These are phyloP conservation scores for Paspalum vaginatum DNA, from an alignment of 176 grass and related monocot species.

Conservation along the genomic window DNA sequence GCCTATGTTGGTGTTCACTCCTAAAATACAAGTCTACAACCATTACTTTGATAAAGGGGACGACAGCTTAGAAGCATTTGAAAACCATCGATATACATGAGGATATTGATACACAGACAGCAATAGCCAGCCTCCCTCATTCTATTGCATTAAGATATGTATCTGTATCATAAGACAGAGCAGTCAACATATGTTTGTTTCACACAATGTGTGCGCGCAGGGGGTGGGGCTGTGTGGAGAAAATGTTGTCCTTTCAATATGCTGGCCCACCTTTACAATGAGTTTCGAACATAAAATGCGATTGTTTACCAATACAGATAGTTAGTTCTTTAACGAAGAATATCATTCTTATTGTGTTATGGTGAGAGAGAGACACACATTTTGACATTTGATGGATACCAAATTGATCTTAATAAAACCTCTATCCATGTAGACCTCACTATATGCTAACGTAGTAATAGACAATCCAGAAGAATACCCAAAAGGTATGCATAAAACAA, in stretches of 20 bases:
- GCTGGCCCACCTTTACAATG: too few relatives aligned
- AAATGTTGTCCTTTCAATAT: too few relatives aligned
- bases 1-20: neutral
- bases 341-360: too few relatives aligned
- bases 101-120: neutral
- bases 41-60: neutral
- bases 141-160: neutral
- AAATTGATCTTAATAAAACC: neutral
- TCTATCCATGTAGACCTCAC: neutral
- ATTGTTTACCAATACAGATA: constrained; percentile 15
- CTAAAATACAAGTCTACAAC: neutral
- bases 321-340: neutral
- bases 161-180: too few relatives aligned
- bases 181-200: too few relatives aligned
- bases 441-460: constrained; percentile 5
- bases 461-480: constrained; percentile 7
- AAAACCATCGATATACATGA: neutral
- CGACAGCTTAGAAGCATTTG: neutral
- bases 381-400: neutral
- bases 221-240: too few relatives aligned
- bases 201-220: too few relatives aligned
- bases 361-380: neutral
- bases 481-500: neutral
- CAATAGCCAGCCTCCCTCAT: neutral
- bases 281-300: too few relatives aligned